phyloP scores from a whole-genome alignment of 2,329 filamentous ascomycete genomes.

The Colletotrichum sp. region DNA sequence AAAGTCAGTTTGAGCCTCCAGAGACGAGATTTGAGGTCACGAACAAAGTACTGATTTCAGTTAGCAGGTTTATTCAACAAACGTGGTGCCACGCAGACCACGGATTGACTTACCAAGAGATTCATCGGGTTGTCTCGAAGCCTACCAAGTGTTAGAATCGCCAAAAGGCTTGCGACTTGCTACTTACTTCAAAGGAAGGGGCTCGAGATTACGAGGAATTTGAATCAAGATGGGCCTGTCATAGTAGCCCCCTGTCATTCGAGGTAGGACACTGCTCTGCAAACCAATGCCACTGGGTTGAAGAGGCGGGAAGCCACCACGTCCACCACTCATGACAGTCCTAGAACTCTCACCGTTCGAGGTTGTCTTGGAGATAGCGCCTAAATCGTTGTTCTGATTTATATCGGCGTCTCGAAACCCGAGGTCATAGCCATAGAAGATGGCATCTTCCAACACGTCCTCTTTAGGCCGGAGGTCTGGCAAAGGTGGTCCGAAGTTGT shows the following conservation, averaged over 20 bases:
- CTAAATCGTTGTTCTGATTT: constrained; percentile 72
- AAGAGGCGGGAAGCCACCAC: background rate
- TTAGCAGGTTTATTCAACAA: constrained; percentile 23
- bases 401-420: constrained; percentile 74
- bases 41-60: constrained; percentile 51
- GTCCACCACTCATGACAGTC: background rate
- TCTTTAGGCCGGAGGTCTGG: constrained; percentile 3
- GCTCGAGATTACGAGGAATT: constrained; percentile 53
- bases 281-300: background rate
- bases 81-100: background rate
- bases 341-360: too few species aligned
- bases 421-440: constrained; percentile 73
- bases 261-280: constrained; percentile 25
- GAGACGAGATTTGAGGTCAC: constrained; percentile 20
- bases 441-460: constrained; percentile 36
- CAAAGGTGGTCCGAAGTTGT: constrained; percentile 25
- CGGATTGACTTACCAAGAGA: constrained; percentile 56
- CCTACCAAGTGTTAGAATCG: constrained; percentile 48
- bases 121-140: constrained; percentile 80
- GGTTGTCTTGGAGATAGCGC: constrained; percentile 59
- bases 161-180: background rate
- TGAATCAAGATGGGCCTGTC: constrained; percentile 68
- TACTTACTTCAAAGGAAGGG: constrained; percentile 48
- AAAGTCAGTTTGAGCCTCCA: background rate
- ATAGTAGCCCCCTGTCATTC: constrained; percentile 72